Evolutionary conservation across 805 yeast species (phyloP).

Genomic region (Hanseniaspora jakobsenii): DNA sequence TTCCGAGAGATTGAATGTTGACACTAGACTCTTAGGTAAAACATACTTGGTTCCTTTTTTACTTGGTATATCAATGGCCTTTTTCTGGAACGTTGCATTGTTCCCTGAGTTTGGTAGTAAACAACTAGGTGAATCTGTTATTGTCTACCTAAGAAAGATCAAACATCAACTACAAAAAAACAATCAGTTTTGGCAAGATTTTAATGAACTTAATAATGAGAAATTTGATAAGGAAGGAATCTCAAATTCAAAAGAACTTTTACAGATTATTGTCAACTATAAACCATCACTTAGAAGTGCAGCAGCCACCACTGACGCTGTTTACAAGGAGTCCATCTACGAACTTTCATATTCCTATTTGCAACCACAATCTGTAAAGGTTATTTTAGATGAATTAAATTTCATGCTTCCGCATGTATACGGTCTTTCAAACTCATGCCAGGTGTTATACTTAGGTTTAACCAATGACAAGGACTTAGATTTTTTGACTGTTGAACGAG

Average conservation of each 20-base stretch:
- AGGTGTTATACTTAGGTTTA: conserved; percentile 32
- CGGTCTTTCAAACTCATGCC: conserved; percentile 39
- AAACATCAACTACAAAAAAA: conserved; percentile 32
- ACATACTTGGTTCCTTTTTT: conserved; percentile 35
- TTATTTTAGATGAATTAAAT: conserved; percentile 27
- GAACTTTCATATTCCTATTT: conserved; percentile 39
- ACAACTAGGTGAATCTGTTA: conserved; percentile 35
- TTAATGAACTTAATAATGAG: conserved; percentile 15
- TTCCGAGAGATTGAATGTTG: conserved; percentile 27
- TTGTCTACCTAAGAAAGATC: conserved; percentile 31
- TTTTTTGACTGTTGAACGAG: conserved; percentile 24
- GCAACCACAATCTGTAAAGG: conserved; percentile 34
- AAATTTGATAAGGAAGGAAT: conserved; percentile 24
- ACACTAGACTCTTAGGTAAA: conserved; percentile 28
- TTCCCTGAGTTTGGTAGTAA: conserved; percentile 45
- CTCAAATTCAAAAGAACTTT: conserved; percentile 1
- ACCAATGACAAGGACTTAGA: conserved; percentile 22
- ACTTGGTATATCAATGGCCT: conserved; percentile 35
- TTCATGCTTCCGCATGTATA: conserved; percentile 28
- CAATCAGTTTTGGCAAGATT: conserved; percentile 26
- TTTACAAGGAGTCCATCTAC: conserved; percentile 37
- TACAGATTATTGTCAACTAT: conserved; percentile 23
- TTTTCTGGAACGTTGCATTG: conserved; percentile 33
- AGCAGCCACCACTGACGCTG: conserved; percentile 29
- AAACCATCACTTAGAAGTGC: conserved; percentile 29